Percentiles rank a stretch among this genome's conserved stretches.
Conservation (phyloP, 2,329 filamentous ascomycete species). For the Botrytis fragariae region DNA sequence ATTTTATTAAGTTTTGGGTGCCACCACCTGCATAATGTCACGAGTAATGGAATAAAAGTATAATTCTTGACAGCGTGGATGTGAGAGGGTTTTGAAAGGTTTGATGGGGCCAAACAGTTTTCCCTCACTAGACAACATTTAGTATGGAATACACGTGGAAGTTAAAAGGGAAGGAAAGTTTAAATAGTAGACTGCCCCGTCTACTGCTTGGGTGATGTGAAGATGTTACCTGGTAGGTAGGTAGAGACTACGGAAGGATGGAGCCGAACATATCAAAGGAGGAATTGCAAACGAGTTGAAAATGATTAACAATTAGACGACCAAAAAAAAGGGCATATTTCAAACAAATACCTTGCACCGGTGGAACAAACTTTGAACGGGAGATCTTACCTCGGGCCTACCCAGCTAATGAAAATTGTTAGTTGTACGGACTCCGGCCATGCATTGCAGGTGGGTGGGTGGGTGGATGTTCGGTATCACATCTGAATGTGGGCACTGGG, state of each 20-base stretch:
- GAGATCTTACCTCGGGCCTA: not conserved
- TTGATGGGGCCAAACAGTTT: not conserved
- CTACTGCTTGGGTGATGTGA: too few relatives aligned
- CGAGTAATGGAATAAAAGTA: not conserved
- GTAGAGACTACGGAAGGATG: not conserved
- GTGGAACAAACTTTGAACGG: not conserved
- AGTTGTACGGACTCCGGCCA: not conserved
- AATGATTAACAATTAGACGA: not conserved
- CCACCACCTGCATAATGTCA: not conserved
- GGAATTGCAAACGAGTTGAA: not conserved
- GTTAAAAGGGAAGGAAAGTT: not conserved
- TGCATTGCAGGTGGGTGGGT: not conserved
- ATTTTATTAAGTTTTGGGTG: not conserved
- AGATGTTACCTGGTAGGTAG: not conserved
- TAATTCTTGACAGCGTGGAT: not conserved
- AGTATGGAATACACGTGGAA: not conserved
- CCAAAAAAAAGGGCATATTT: not conserved
- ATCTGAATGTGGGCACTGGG: not conserved
- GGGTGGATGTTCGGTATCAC: not conserved
- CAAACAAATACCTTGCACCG: not conserved
- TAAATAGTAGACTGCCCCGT: not conserved
- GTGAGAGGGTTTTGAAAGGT: too few relatives aligned
- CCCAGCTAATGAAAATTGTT: not conserved
- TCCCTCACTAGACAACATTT: not conserved
- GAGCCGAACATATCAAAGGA: not conserved